These are phyloP conservation scores for Leccinum uliginosum DNA, from an alignment of 768 basidiomycete species.

Conservation along the genomic window DNA sequence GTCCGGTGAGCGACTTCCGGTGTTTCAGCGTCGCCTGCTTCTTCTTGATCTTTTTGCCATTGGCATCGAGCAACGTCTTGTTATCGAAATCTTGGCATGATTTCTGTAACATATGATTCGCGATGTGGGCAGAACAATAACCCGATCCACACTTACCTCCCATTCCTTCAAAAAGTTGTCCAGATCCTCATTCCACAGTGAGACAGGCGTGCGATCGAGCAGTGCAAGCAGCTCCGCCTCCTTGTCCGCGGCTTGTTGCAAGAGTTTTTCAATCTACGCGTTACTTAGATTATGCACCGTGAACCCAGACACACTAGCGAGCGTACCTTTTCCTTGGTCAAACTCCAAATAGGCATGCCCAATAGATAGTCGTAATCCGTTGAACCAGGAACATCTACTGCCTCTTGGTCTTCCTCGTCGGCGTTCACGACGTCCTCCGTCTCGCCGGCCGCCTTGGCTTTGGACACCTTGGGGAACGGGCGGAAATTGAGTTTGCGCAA, in stretches of 20 bases:
- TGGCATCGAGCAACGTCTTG: slow-evolving; percentile 42
- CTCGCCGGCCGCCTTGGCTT: slow-evolving; percentile 65
- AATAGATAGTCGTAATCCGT: slow-evolving; percentile 91
- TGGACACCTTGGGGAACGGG: slow-evolving; percentile 80
- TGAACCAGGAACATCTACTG: slow-evolving; percentile 34
- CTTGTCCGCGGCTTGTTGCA: slow-evolving; percentile 75
- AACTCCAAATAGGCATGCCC: slow-evolving; percentile 91
- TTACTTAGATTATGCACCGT: slow-evolving; percentile 4
- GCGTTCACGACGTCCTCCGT: slow-evolving; percentile 53
- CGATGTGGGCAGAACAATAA: neutral
- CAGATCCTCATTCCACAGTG: slow-evolving; percentile 88
- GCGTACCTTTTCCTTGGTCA: slow-evolving; percentile 87
- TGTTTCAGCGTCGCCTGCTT: slow-evolving; percentile 54
- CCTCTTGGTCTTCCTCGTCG: slow-evolving; percentile 46
- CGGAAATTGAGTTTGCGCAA: slow-evolving; percentile 80
- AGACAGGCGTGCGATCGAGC: slow-evolving; percentile 71
- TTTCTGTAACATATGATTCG: slow-evolving; percentile 28
- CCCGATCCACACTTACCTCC: slow-evolving; percentile 55
- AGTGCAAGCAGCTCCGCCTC: slow-evolving; percentile 75
- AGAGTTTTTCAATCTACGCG: slow-evolving; percentile 75
- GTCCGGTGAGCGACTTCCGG: slow-evolving; percentile 47
- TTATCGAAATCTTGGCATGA: slow-evolving; percentile 41
- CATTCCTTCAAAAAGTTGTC: slow-evolving; percentile 80
- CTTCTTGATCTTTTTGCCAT: slow-evolving; percentile 51
- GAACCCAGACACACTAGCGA: neutral